Percentiles rank a stretch among this genome's conserved stretches.
These are phyloP conservation scores for Verticillium nonalfalfae DNA, from an alignment of 2,329 filamentous ascomycete species.

Conservation along the genomic window DNA sequence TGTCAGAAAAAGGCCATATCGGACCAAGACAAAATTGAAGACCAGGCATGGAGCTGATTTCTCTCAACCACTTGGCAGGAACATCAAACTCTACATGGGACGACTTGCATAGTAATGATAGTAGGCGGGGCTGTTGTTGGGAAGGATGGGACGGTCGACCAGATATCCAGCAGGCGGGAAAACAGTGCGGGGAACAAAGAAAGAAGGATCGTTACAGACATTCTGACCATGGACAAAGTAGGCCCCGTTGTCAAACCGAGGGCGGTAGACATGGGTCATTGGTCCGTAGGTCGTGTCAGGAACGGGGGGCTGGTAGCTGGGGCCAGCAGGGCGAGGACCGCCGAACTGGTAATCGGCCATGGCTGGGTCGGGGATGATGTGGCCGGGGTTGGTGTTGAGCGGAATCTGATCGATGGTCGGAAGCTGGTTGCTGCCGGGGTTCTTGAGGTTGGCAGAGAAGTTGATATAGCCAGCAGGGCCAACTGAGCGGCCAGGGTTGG, in stretches of 20 bases:
- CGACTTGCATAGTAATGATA: slow-evolving; percentile 33
- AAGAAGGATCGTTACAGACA: slow-evolving; percentile 21
- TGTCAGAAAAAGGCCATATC: slow-evolving; percentile 8
- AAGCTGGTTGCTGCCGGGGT: background rate
- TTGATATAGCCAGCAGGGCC: background rate
- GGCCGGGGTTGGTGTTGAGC: background rate
- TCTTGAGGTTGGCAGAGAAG: background rate
- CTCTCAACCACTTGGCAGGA: slow-evolving; percentile 1
- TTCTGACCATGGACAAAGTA: slow-evolving; percentile 17
- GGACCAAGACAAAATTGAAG: background rate
- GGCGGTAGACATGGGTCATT: slow-evolving; percentile 48
- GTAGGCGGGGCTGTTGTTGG: slow-evolving; percentile 3
- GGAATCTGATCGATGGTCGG: background rate
- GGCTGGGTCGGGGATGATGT: slow-evolving; percentile 1
- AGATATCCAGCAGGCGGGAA: background rate
- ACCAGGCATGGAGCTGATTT: background rate
- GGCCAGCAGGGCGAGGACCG: slow-evolving; percentile 32
- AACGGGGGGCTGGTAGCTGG: slow-evolving; percentile 53
- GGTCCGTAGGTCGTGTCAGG: slow-evolving; percentile 51
- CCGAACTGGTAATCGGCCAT: slow-evolving; percentile 36
- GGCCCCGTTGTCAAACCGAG: slow-evolving; percentile 38
- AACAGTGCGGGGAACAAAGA: slow-evolving; percentile 16
- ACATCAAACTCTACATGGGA: background rate
- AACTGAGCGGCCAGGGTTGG: background rate
- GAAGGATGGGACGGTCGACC: background rate